phyloP scores from a whole-genome alignment of 2,329 filamentous ascomycete species.

The Madurella fahalii region DNA sequence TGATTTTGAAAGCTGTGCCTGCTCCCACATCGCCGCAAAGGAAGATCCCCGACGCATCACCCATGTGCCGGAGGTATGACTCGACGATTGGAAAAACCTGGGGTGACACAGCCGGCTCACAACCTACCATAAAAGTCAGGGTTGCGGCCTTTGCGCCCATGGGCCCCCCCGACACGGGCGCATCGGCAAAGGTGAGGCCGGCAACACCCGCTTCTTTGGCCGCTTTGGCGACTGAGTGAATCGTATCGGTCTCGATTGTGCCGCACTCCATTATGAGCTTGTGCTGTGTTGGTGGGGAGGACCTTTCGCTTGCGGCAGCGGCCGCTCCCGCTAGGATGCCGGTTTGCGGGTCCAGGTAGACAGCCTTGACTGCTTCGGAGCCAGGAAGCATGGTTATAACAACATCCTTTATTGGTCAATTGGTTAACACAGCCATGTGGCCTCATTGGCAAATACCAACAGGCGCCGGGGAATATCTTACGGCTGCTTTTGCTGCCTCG shows the following conservation, averaged over 20 bases:
- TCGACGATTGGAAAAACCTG: slow-evolving; percentile 52
- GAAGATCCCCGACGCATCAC: slow-evolving; percentile 43
- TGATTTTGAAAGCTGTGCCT: slow-evolving; percentile 66
- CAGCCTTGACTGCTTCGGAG: slow-evolving; percentile 33
- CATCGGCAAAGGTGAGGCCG: slow-evolving; percentile 31
- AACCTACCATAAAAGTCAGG: slow-evolving; percentile 37
- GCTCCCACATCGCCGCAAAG: slow-evolving; percentile 60
- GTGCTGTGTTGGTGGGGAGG: neutral
- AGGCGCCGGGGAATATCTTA: slow-evolving; percentile 8
- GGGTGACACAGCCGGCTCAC: slow-evolving; percentile 35
- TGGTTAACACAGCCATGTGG: no score
- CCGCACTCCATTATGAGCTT: slow-evolving; percentile 33
- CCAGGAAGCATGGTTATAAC: slow-evolving; percentile 41
- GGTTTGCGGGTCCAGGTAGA: slow-evolving; percentile 34
- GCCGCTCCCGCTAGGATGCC: slow-evolving; percentile 32
- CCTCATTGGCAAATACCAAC: no score
- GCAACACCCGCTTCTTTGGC: slow-evolving; percentile 37
- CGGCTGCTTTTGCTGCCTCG: slow-evolving; percentile 36
- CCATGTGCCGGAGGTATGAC: slow-evolving; percentile 58
- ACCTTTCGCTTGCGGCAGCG: slow-evolving; percentile 10
- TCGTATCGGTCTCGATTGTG: slow-evolving; percentile 31
- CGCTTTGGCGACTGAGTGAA: slow-evolving; percentile 53
- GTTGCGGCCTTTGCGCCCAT: slow-evolving; percentile 34
- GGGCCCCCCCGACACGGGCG: slow-evolving; percentile 35
- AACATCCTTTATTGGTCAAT: slow-evolving; percentile 29